Base-by-base conservation (phyloP, 345 rosid species). In the Salix purpurea region DNA sequence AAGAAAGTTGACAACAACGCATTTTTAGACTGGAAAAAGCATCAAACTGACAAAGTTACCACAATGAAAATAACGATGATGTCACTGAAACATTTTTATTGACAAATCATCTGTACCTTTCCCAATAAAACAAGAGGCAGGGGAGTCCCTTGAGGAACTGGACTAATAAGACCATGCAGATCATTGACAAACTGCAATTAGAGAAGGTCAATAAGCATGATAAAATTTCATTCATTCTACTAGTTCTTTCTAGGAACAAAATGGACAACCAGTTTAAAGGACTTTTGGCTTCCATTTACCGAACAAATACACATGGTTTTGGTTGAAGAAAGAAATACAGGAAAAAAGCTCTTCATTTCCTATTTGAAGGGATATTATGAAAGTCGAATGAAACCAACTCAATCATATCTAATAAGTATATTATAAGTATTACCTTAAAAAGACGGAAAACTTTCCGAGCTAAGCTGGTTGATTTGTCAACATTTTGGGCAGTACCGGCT, bases 391-490 rank as follows among this genome's bases (percentile, higher is more conserved):
- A 50, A 73, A 76, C 28, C 34, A 69, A 32, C 74, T 42, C n/a
- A 9, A 76, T 16, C 8, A 14, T 3, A 68, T 28, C 34, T 28
- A 19, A 19, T 24, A 18, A 3, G n/a, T 65, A 67, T n/a, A 34
- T 66, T 39, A 5, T 28, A 61, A 42, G 39, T 69, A 65, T 40
- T 67, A 94, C 99, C 99, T 94, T 96, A 65, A 89, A 89, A 76
- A 96, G 94, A 73, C 99, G 98, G 84, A 96, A 96, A 75, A 96
- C 99, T 86, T 94, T 96, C 77, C 99, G 79, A 8, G 99, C 99
- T 90, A 96, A 85, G 85, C 96, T 96, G 76, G 99, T 96, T 44
- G 91, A 86, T 79, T 90, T 94, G 86, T 96, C 97, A 19, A 96
- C 97, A 79, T 80, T 91, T 86, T 92, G 97, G 74, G 99, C 97